Conservation (phyloP, 2,329 filamentous ascomycete species). For the Cladosporium sp. region DNA sequence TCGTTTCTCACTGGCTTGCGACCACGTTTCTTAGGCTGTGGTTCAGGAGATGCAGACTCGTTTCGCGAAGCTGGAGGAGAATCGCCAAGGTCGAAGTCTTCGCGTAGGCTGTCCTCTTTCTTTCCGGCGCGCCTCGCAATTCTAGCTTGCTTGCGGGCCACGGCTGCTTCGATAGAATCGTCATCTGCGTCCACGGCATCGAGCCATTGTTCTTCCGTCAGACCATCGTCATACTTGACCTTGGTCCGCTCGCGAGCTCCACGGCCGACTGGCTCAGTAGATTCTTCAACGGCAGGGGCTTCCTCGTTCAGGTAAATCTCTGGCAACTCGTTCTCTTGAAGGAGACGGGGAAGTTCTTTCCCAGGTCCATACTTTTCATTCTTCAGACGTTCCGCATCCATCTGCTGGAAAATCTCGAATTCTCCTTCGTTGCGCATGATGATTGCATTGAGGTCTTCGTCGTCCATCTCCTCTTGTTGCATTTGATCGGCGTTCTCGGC, state of each 20-base stretch:
- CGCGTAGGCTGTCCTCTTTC: constrained; percentile 57
- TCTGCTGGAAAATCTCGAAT: constrained; percentile 69
- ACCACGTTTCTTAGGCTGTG: constrained; percentile 71
- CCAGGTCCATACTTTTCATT: constrained; percentile 68
- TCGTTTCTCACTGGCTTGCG: constrained; percentile 69
- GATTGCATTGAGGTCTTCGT: constrained; percentile 93
- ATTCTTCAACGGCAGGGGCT: constrained; percentile 73
- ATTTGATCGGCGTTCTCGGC: constrained; percentile 64
- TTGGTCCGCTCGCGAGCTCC: constrained; percentile 92
- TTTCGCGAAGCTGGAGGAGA: constrained; percentile 77
- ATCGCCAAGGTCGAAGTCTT: constrained; percentile 51
- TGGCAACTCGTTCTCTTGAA: constrained; percentile 82
- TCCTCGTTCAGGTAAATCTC: constrained; percentile 91
- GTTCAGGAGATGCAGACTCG: constrained; percentile 69
- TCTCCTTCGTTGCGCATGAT: constrained; percentile 86
- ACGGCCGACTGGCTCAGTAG: constrained; percentile 65
- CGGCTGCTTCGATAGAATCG: constrained; percentile 87
- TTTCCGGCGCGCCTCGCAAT: constrained; percentile 77
- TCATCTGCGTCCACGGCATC: constrained; percentile 97
- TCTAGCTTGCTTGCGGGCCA: constrained; percentile 80
- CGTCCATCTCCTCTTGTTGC: constrained; percentile 96
- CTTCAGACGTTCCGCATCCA: constrained; percentile 70
- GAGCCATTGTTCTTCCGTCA: constrained; percentile 98
- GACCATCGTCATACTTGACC: constrained; percentile 92
- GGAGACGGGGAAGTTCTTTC: constrained; percentile 70